phyloP scores from a whole-genome alignment of 768 basidiomycete genomes.

The Calvatia gigantea region DNA sequence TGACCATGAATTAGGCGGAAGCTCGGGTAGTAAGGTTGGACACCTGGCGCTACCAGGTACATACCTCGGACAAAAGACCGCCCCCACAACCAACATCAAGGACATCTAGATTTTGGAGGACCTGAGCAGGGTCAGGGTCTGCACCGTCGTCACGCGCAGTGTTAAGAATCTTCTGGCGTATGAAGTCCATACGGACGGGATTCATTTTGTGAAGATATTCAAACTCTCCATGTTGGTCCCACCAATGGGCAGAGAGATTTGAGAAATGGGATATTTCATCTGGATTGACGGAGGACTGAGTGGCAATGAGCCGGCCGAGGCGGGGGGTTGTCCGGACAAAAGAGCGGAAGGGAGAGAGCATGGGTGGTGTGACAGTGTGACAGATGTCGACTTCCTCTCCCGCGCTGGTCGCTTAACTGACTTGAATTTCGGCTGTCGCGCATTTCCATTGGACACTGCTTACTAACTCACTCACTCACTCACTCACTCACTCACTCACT shows the following conservation, averaged over 20 bases:
- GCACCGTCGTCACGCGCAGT: constrained; percentile 52
- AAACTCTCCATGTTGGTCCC: constrained; percentile 94
- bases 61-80: constrained; percentile 86
- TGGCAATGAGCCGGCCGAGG: constrained; percentile 6
- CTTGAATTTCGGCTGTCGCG: too few relatives aligned
- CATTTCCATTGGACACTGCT: not conserved
- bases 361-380: constrained; percentile 9
- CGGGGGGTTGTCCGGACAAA: constrained; percentile 4
- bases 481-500: not conserved
- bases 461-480: not conserved
- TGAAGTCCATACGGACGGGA: constrained; percentile 79
- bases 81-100: constrained; percentile 97
- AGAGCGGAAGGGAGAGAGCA: constrained; percentile 9
- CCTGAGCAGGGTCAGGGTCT: constrained; percentile 27
- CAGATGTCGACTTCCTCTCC: too few relatives aligned
- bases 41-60: constrained; percentile 15
- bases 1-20: constrained; percentile 5
- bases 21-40: not conserved
- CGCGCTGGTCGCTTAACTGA: too few relatives aligned
- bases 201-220: constrained; percentile 92
- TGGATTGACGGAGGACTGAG: constrained; percentile 52
- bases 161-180: constrained; percentile 73
- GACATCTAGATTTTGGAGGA: constrained; percentile 64
- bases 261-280: constrained; percentile 90
- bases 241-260: constrained; percentile 86